Base-by-base conservation (phyloP, 306 rosid genomes). In the Luffa aegyptiaca region DNA sequence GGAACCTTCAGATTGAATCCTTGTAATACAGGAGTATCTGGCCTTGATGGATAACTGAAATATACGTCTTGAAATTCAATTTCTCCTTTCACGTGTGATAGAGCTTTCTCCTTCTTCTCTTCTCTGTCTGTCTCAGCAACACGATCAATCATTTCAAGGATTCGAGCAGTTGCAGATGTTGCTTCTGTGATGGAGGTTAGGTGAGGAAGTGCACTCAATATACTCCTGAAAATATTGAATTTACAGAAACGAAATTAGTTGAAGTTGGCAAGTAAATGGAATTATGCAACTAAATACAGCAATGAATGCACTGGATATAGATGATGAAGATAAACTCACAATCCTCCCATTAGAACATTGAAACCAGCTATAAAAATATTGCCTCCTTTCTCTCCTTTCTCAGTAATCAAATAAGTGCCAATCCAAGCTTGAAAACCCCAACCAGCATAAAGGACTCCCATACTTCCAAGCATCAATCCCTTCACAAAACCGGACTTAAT, bases 361-460 rank as follows among this genome's bases (percentile, higher is more conserved):
- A 91, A 90, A 64, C 98, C 97, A 5, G 97, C 98, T 37, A 94
- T 87, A 75, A 92, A 94, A 31, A 92, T 91, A 65, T 88, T 88
- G 18, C 98, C 98, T 70, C 97, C 97, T 71, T 85, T 63, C 85
- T 94, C 98, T 21, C 87, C 86, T 80, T 87, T 89, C 26, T 89
- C 85, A 71, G 92, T 84, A 48, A 94, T 83, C 85, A 94, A 85
- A 81, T 78, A 86, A 57, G 92, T 92, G 59, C 98, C 98, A 64
- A 94, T 91, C 98, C 97, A 92, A 81, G 94, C 96, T 83, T 90
- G 98, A 80, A 92, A 94, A 42, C 98, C 94, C 98, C 98, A 94
- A 66, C 98, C 88, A 3, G 91, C 77, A 36, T 90, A 91, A 48
- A 94, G 86, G 63, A 94, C 79, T 84, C 97, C 98, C 90, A 94